Base-by-base conservation (phyloP, 495 filamentous ascomycete genomes). In the Neurospora africana region DNA sequence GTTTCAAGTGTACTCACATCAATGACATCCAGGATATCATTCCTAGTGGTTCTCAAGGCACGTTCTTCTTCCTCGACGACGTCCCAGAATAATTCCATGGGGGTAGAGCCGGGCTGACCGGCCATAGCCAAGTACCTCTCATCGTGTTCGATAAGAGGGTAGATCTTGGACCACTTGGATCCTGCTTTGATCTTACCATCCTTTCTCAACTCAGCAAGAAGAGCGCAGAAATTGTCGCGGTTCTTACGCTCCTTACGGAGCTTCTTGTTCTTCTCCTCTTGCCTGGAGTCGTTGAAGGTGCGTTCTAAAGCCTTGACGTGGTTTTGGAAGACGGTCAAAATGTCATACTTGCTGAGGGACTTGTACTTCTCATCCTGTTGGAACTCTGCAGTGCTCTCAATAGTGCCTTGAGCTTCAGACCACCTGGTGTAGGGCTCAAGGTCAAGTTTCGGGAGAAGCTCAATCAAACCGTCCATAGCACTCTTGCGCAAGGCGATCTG, bases 21-120 rank as follows among this genome's bases (percentile, higher is more conserved):
- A 74, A 98, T 86, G 68, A 96, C 93, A 79, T 98, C 95, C 68
- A 95, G 84, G 4, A 96, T 91, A 77, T 94, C 89, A 79, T 96
- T 96, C 38, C 94, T 87, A 68, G 90, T 91, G 68, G 87, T 87
- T 53, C 96, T 90, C 19, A 98, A 83, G 23, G 90, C 89, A 68
- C 91, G 88, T 73, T 98, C 94, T 81, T 97, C 93, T 80, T 98
- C 95, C 78, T 97, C 95, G 19, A 98, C 87, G 68, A 94, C 86
- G 81, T 99, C 96, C 95, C 96, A 97, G 82, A 98, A 97, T 10
- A 99, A 84, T 72, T 99, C 95, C 73, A 97, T 85, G n/a, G 95
- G 92, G 5, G 89, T 92, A 5, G 95, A 98, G 69, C 96, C 96
- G 53, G 89, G 78, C 75, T 95, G 93, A 58, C 94, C 95, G 38